Evolutionary conservation across 139 green algal species (phyloP).

Genomic region (Haematococcus lacustris): DNA sequence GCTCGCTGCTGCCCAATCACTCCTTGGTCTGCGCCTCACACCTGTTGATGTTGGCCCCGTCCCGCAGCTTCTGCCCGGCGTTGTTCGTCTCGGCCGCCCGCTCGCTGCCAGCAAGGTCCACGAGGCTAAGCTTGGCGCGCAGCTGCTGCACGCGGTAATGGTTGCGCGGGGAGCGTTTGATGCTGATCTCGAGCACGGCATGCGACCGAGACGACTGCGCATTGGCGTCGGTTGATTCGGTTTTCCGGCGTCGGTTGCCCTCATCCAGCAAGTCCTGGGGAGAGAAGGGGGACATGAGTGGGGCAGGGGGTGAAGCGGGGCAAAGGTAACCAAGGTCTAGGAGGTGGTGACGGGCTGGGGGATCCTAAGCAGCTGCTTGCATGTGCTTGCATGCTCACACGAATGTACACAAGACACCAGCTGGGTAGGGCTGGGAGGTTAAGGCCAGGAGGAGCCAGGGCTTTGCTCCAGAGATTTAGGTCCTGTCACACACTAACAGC

Average conservation of each 20-base stretch:
- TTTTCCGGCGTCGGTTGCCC: slow-evolving; percentile 67
- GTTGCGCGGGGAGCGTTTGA: slow-evolving; percentile 35
- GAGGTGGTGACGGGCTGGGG: too few relatives aligned
- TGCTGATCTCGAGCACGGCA: slow-evolving; percentile 67
- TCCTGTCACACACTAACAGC: too few relatives aligned
- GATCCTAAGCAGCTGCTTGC: too few relatives aligned
- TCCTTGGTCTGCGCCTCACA: background rate
- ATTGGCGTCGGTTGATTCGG: slow-evolving; percentile 69
- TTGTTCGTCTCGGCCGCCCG: slow-evolving; percentile 55
- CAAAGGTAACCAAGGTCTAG: too few relatives aligned
- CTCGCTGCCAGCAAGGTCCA: slow-evolving; percentile 55
- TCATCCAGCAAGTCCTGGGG: slow-evolving; percentile 51
- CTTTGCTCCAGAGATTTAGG: too few relatives aligned
- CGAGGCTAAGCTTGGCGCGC: slow-evolving; percentile 44
- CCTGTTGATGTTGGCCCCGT: slow-evolving; percentile 80
- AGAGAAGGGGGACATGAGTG: background rate
- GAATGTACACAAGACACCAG: too few relatives aligned
- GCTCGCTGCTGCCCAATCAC: background rate
- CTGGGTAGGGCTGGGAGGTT: too few relatives aligned
- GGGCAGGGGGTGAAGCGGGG: too few relatives aligned
- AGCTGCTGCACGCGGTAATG: slow-evolving; percentile 41
- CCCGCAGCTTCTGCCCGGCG: slow-evolving; percentile 58
- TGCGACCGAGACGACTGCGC: slow-evolving; percentile 55
- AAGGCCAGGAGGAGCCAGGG: too few relatives aligned
- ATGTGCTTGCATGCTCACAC: too few relatives aligned